Evolutionary conservation across 148 eudicot genomes (phyloP), one percentile per base, ranked within the genome.

Genomic region (Rhododendron ferrugineum): DNA sequence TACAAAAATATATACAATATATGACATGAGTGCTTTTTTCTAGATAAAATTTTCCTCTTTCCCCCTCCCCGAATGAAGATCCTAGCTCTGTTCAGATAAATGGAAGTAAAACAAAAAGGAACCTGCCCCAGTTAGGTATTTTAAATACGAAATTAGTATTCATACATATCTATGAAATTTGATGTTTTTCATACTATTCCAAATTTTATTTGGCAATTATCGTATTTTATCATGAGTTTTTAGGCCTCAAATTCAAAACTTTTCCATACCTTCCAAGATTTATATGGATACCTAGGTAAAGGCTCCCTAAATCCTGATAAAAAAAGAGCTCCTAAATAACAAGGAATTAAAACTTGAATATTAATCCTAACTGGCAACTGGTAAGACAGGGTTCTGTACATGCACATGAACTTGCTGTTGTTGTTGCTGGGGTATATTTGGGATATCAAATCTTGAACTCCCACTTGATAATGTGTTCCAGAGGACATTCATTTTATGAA

Each of bases 401-500:
- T 7, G 40, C 42, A 52, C 5, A 22, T 49, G 56, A 30, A 15
- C 36, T 79, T 80, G 83, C 83, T 32, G 10, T 80, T 80, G 28
- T 52, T 7, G 16, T 52, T 30, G n/a, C 72, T 11, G 32, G 32
- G 72, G 1, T 26, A 7, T 50, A 80, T 32, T 32, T 58, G 73
- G 36, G 32, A 60, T 85, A 81, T 73, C 60, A 74, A 36, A 80
- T 70, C 76, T 52, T 50, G 72, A 73, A 46, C 50, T 85, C 75
- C 23, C 34, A 11, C 36, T 66, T 66, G 36, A 26, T 54, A 37
- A 26, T 22, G 20, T 42, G 16, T n/a, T 20, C 50, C 54, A 32
- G n/a, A 36, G n/a, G 32, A 83, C 23, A 32, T 68, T 72, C 58
- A 34, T 62, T 60, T 20, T 66, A 36, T 78, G 36, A 81, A 82